Percentiles rank a stretch among this genome's conserved stretches.
phyloP scores from a whole-genome alignment of 2,329 filamentous ascomycete genomes.

The Coniochaeta hoffmannii region DNA sequence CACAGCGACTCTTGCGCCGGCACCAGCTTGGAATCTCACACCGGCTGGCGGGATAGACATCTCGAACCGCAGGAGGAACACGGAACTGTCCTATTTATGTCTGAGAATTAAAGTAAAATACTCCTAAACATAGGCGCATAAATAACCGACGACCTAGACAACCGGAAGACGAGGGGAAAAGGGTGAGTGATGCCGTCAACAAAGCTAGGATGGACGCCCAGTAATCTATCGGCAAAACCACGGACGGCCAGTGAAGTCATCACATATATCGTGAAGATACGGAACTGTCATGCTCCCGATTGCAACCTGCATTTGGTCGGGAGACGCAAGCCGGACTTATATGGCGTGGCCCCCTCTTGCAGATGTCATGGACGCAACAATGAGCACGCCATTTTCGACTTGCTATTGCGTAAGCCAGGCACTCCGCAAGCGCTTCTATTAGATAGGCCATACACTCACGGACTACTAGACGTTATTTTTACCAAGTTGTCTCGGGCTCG shows the following conservation, averaged over 20 bases:
- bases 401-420: background rate
- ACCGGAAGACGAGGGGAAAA: background rate
- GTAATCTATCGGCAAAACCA: background rate
- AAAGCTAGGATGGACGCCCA: background rate
- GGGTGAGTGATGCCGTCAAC: background rate
- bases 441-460: too few relatives aligned
- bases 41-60: background rate
- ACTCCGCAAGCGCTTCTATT: background rate
- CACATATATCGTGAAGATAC: background rate
- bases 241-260: background rate
- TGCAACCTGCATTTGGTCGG: background rate
- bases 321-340: background rate
- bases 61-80: background rate
- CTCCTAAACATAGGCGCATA: too few relatives aligned
- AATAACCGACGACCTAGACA: background rate
- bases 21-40: conserved; percentile 5
- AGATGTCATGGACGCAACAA: background rate
- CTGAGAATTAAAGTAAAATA: background rate
- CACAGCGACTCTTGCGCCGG: conserved; percentile 22
- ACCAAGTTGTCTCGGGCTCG: too few relatives aligned
- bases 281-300: background rate
- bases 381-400: background rate
- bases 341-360: background rate
- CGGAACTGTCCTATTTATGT: background rate
- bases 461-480: too few relatives aligned